Evolutionary conservation across 305 asterid species (phyloP).

Genomic region (Rubia occidens): DNA sequence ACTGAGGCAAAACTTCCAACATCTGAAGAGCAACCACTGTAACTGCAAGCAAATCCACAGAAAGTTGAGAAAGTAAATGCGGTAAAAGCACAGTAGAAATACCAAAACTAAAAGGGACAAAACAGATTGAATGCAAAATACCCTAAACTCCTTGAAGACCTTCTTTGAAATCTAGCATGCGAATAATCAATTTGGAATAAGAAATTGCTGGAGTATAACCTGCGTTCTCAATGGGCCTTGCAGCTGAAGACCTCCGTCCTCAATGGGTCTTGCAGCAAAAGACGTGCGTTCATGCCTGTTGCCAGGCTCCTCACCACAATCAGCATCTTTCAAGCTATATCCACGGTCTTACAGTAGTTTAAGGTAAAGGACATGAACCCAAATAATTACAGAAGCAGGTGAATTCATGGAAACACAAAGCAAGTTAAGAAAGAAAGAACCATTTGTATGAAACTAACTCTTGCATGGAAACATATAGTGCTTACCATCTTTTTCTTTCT

Average conservation of each 20-base stretch:
- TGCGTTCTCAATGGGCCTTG: conserved; percentile 40
- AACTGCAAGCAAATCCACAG: too few relatives aligned
- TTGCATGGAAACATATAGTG: conserved; percentile 38
- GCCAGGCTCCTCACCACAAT: conserved; percentile 32
- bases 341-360: conserved; percentile 90
- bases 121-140: too few relatives aligned
- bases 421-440: conserved; percentile 38
- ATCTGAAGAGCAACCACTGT: too few relatives aligned
- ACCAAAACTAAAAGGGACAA: too few relatives aligned
- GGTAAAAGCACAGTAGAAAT: too few relatives aligned
- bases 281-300: conserved; percentile 33
- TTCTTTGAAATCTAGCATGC: background rate
- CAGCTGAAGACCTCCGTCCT: conserved; percentile 48
- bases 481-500: conserved; percentile 58
- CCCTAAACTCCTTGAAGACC: too few relatives aligned
- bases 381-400: conserved; percentile 97
- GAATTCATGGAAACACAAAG: conserved; percentile 54
- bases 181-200: background rate
- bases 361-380: conserved; percentile 98
- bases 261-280: conserved; percentile 26
- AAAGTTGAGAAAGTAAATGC: too few relatives aligned
- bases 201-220: conserved; percentile 33
- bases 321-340: conserved; percentile 25
- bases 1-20: too few relatives aligned
- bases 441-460: conserved; percentile 31